phyloP scores from a whole-genome alignment of 2,329 filamentous ascomycete genomes.

The Aureobasidium pullulans region DNA sequence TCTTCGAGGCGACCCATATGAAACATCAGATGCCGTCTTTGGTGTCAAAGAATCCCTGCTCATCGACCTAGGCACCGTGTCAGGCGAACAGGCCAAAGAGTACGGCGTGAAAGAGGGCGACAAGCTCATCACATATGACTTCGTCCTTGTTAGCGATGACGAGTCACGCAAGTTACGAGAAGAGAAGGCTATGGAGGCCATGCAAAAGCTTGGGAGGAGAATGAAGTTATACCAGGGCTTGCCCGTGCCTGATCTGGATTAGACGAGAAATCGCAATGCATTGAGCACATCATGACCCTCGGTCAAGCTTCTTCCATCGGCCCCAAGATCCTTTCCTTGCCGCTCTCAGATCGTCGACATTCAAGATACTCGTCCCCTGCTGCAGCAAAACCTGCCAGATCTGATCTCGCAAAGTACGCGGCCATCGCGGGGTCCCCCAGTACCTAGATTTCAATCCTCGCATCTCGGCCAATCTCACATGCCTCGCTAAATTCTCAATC shows the following conservation, averaged over 20 bases:
- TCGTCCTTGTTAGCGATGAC: conserved; percentile 65
- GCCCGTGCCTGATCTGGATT: conserved; percentile 64
- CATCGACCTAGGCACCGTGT: conserved; percentile 54
- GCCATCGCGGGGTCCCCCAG: not conserved
- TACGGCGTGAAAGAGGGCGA: conserved; percentile 59
- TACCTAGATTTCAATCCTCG: not conserved
- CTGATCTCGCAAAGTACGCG: not conserved
- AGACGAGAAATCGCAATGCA: not conserved
- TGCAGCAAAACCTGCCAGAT: not conserved
- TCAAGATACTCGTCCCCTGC: not conserved
- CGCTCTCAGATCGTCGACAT: not conserved
- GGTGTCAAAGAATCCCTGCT: conserved; percentile 75
- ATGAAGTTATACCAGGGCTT: conserved; percentile 70
- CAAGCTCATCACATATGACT: conserved; percentile 55
- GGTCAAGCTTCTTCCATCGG: not conserved
- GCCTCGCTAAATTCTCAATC: not conserved
- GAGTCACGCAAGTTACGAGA: conserved; percentile 62
- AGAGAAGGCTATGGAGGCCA: conserved; percentile 57
- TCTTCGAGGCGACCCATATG: conserved; percentile 69
- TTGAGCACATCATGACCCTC: not conserved
- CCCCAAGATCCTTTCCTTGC: not conserved
- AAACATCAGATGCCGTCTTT: conserved; percentile 78
- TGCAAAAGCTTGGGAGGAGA: conserved; percentile 58
- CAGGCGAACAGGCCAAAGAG: conserved; percentile 44
- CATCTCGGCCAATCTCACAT: not conserved